Evolutionary conservation across 306 rosid species (phyloP).

Genomic region (Dicorynia guianensis): DNA sequence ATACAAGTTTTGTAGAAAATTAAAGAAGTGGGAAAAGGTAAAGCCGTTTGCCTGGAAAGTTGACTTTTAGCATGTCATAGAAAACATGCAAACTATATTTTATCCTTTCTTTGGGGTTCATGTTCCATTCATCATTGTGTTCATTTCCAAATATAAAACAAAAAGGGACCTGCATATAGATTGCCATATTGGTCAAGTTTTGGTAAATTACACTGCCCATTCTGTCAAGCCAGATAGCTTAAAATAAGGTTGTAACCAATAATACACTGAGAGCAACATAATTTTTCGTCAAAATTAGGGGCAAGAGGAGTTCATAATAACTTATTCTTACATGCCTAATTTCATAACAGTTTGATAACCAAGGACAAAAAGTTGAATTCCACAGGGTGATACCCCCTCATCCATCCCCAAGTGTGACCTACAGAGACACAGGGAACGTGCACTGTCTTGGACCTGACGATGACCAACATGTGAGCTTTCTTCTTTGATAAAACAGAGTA

Average conservation of each 20-base stretch:
- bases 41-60: conserved; percentile 21
- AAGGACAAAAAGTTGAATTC: background rate
- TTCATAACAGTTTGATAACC: background rate
- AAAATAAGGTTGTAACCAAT: no score
- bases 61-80: background rate
- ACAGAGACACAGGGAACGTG: conserved; percentile 32
- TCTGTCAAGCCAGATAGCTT: no score
- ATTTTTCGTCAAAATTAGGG: no score
- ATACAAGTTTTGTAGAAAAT: background rate
- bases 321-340: no score
- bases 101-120: background rate
- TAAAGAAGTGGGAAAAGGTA: background rate
- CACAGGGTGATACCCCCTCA: background rate
- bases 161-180: background rate
- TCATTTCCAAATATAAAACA: background rate
- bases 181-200: background rate
- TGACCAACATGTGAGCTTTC: conserved; percentile 37
- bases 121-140: background rate
- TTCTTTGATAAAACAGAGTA: conserved; percentile 16
- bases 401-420: background rate
- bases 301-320: no score
- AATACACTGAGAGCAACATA: no score
- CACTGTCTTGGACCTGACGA: conserved; percentile 23
- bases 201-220: no score
- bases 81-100: background rate